These are phyloP conservation scores for Amesomyces nigricolor DNA, from an alignment of 2,329 filamentous ascomycete species.

Conservation along the genomic window DNA sequence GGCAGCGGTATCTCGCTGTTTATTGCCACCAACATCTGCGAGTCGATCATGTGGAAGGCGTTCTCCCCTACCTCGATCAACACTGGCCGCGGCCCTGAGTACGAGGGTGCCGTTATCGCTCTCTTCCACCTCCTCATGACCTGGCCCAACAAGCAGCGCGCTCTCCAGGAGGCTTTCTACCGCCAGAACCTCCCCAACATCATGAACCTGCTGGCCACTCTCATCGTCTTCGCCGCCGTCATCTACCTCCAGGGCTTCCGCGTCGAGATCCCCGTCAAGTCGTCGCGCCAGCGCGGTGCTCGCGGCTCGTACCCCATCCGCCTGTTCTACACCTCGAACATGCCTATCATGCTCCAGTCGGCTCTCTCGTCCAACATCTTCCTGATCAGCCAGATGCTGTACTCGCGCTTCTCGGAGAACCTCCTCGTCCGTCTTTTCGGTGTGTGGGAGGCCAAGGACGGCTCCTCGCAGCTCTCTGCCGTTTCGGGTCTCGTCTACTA, in stretches of 20 bases:
- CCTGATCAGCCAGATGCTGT: slow-evolving; percentile 98
- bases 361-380: slow-evolving; percentile 98
- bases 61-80: slow-evolving; percentile 99
- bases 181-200: slow-evolving; percentile 98
- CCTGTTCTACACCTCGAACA: slow-evolving; percentile 99
- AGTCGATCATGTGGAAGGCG: slow-evolving; percentile 99
- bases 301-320: slow-evolving; percentile 97
- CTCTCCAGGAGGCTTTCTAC: slow-evolving; percentile 98
- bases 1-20: slow-evolving; percentile 98
- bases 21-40: slow-evolving; percentile 99
- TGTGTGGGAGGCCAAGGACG: slow-evolving; percentile 97
- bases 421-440: slow-evolving; percentile 94
- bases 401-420: slow-evolving; percentile 98
- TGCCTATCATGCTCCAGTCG: slow-evolving; percentile 99
- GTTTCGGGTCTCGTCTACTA: slow-evolving; percentile 95
- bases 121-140: slow-evolving; percentile 97
- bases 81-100: slow-evolving; percentile 97
- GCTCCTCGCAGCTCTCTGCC: slow-evolving; percentile 90
- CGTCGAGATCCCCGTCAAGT: slow-evolving; percentile 99
- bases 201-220: slow-evolving; percentile 94
- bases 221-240: slow-evolving; percentile 90
- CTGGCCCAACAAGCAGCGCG: slow-evolving; percentile 98
- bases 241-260: slow-evolving; percentile 99
- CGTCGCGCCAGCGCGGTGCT: slow-evolving; percentile 95
- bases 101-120: slow-evolving; percentile 96